Percentiles rank a stretch among this genome's conserved stretches.
These are phyloP conservation scores for Hypomontagnella submonticulosa DNA, from an alignment of 495 filamentous ascomycete species.

Conservation along the genomic window DNA sequence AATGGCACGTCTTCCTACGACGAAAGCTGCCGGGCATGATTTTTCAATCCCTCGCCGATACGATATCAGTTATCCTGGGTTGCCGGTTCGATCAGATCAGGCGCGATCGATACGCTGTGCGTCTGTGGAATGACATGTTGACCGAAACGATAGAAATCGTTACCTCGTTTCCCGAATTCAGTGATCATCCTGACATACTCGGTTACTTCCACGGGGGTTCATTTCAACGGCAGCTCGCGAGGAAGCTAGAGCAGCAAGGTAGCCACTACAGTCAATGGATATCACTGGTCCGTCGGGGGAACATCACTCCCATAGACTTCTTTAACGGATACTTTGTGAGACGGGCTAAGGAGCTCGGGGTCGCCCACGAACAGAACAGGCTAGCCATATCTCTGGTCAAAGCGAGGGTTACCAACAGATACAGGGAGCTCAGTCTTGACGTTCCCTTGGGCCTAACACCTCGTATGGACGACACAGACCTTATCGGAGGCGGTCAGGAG, in stretches of 20 bases:
- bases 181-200: slow-evolving; percentile 66
- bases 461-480: slow-evolving; percentile 31
- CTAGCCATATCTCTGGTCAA: slow-evolving; percentile 49
- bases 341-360: slow-evolving; percentile 72
- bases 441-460: slow-evolving; percentile 43
- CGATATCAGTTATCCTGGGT: slow-evolving; percentile 78
- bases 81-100: slow-evolving; percentile 76
- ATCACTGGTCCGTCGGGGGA: slow-evolving; percentile 47
- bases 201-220: slow-evolving; percentile 63
- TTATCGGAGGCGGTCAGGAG: slow-evolving; percentile 35
- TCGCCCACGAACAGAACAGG: slow-evolving; percentile 71
- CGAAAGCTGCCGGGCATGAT: slow-evolving; percentile 78
- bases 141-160: slow-evolving; percentile 56
- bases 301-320: slow-evolving; percentile 77
- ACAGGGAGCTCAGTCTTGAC: slow-evolving; percentile 27
- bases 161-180: slow-evolving; percentile 66
- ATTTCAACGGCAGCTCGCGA: slow-evolving; percentile 57
- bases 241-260: slow-evolving; percentile 56
- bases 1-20: slow-evolving; percentile 44
- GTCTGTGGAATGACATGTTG: slow-evolving; percentile 75
- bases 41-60: slow-evolving; percentile 78
- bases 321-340: slow-evolving; percentile 84
- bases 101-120: slow-evolving; percentile 67
- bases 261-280: slow-evolving; percentile 63
- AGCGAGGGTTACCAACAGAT: slow-evolving; percentile 43